A percentile compares a stretch with the other conserved stretches of the same genome.
Evolutionary conservation across 495 filamentous ascomycete species (phyloP).

Genomic region (Tuber microsphaerosporum): DNA sequence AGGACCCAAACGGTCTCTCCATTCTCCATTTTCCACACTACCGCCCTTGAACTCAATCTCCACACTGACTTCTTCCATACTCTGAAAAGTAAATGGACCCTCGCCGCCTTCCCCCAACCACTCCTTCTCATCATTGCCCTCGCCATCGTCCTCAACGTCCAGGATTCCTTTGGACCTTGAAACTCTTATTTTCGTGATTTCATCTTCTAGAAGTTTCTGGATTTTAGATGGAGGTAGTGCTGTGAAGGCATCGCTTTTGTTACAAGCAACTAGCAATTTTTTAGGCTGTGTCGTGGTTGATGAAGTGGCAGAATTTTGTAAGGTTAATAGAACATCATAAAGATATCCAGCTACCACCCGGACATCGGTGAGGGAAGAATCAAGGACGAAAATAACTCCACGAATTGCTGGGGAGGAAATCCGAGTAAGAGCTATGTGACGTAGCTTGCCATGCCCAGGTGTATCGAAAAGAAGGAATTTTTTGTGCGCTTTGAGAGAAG

Average conservation of each 20-base stretch:
- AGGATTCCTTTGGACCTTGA: conserved; percentile 73
- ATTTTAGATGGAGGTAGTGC: conserved; percentile 76
- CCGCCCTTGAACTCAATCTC: conserved; percentile 72
- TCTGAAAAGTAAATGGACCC: conserved; percentile 67
- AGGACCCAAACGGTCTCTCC: conserved; percentile 58
- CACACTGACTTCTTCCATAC: conserved; percentile 75
- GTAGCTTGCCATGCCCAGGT: conserved; percentile 89
- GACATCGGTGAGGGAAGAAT: conserved; percentile 63
- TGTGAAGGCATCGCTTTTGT: conserved; percentile 93
- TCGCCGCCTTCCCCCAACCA: conserved; percentile 75
- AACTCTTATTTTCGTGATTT: conserved; percentile 71
- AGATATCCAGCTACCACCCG: conserved; percentile 67
- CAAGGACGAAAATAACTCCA: conserved; percentile 80
- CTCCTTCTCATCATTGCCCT: conserved; percentile 63
- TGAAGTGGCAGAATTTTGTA: conserved; percentile 66
- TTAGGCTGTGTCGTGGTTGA: conserved; percentile 56
- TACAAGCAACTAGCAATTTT: conserved; percentile 76
- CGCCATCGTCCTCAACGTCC: conserved; percentile 59
- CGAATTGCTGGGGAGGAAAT: conserved; percentile 51
- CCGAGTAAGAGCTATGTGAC: conserved; percentile 51
- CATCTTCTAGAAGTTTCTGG: conserved; percentile 64
- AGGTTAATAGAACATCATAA: conserved; percentile 70
- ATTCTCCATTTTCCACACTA: conserved; percentile 62
- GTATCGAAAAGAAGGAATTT: conserved; percentile 79
- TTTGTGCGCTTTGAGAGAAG: conserved; percentile 56